Percentiles rank a stretch among this genome's conserved stretches.
Evolutionary conservation across 2,329 filamentous ascomycete species (phyloP).

Genomic region (Alternaria consortialis): DNA sequence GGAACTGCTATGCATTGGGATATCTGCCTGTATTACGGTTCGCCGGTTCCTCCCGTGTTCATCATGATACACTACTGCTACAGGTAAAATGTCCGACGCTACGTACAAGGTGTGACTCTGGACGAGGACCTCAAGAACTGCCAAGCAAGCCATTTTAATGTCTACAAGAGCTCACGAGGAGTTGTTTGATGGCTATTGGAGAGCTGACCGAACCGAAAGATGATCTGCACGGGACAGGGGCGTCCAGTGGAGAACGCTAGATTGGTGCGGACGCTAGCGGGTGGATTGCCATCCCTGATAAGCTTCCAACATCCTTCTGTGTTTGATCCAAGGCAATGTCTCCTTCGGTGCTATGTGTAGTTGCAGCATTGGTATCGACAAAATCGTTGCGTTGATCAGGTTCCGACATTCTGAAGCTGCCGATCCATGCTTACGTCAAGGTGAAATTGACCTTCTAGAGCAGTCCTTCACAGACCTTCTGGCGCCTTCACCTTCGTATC

Average conservation of each 20-base stretch:
- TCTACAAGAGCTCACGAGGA: not conserved
- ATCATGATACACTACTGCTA: not conserved
- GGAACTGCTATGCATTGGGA: not conserved
- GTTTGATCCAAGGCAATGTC: not conserved
- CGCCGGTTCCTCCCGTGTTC: not conserved
- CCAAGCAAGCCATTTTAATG: not conserved
- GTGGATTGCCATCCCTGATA: not conserved
- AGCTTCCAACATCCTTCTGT: constrained; percentile 1
- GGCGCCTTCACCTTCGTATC: not conserved
- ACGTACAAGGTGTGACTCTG: not conserved
- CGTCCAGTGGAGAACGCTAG: constrained; percentile 4
- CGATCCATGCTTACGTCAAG: not conserved
- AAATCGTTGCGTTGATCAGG: not conserved
- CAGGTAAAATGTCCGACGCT: not conserved
- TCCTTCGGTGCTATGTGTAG: not conserved
- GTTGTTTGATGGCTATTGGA: not conserved
- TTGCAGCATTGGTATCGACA: not conserved
- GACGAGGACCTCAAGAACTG: not conserved
- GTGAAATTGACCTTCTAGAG: too few relatives aligned
- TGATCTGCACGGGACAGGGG: constrained; percentile 8
- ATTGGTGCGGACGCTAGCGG: constrained; percentile 8
- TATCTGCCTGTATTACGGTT: not conserved
- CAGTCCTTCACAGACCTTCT: not conserved
- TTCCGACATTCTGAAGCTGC: not conserved
- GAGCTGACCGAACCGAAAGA: not conserved